Evolutionary conservation across 371 early-diverging fungal species (phyloP), one percentile per base, ranked within the genome.

Genomic region (Rhizopus delemar): DNA sequence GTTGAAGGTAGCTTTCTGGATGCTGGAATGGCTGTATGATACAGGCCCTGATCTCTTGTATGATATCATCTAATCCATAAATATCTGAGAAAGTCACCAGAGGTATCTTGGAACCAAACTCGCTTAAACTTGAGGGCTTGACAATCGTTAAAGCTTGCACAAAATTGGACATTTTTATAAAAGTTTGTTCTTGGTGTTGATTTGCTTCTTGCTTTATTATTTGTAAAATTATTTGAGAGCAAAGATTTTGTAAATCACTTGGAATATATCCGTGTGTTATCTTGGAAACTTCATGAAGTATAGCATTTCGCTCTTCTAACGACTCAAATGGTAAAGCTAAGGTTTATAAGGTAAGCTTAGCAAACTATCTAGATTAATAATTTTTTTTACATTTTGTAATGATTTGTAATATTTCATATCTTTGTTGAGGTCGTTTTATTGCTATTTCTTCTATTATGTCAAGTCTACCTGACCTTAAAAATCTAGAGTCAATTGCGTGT

Each of bases 261-360:
- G 92, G 83, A 0, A 87, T 88, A 69, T 86, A 92, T 7, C 99
- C 99, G 78, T 99, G 99, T 0, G 98, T 96, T 57, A 90, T 89
- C 51, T 90, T 79, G 4, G 99, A 92, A 29, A 99, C 86, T 64
- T 88, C 78, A 57, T 83, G 84, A 34, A 99, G 71, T 53, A 88
- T 85, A 1, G 53, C 61, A 0, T 57, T 46, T 9, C 78, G 63
- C 35, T 86, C 73, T 5, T 75, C 59, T 8, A 73, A 62, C 28
- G 80, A 79, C 31, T 66, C 63, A 57, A 85, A 78, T 7, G 87
- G 85, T 29, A 87, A 59, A 22, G 78, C 87, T 87, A 66, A 36
- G 36, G 36, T 53, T 22, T 12, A 41, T 29, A 48, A 48, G 4
- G 11, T 8, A 22, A 22, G 22, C 22, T 22, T 22, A 22, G 22